phyloP scores from a whole-genome alignment of 2,329 filamentous ascomycete species.

The Neospermospora avenae region DNA sequence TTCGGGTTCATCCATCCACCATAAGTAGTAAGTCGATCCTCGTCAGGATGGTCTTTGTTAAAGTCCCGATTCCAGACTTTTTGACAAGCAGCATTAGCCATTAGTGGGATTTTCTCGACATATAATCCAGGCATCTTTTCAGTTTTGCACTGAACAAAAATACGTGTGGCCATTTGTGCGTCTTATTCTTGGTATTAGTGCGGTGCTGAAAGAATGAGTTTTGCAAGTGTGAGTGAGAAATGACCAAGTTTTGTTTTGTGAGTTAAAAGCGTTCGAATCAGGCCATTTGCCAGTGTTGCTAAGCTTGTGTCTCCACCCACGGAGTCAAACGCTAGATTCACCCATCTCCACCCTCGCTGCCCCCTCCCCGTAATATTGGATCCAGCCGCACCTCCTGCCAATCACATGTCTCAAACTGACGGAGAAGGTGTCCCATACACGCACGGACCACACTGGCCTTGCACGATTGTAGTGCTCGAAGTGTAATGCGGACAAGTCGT shows the following conservation, averaged over 20 bases:
- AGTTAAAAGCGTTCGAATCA: neutral
- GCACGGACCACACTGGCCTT: constrained; percentile 4
- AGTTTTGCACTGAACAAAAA: constrained; percentile 16
- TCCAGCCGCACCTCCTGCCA: neutral
- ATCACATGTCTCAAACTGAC: constrained; percentile 7
- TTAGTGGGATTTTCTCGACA: constrained; percentile 12
- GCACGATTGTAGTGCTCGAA: neutral
- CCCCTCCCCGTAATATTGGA: too few relatives aligned
- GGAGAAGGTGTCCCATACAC: constrained; percentile 6
- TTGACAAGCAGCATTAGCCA: constrained; percentile 16
- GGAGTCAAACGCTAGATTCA: neutral
- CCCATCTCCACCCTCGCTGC: neutral
- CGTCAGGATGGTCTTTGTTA: constrained; percentile 8
- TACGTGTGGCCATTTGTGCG: constrained; percentile 12
- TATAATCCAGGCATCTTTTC: constrained; percentile 15
- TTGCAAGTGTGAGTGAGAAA: neutral
- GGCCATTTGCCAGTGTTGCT: constrained; percentile 3
- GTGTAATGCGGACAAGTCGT: neutral
- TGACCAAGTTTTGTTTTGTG: neutral
- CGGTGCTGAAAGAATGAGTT: constrained; percentile 1
- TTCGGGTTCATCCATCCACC: constrained; percentile 11
- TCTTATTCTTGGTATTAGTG: constrained; percentile 1
- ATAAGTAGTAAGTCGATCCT: constrained; percentile 15
- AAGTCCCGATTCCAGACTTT: constrained; percentile 17
- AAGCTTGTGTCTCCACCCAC: constrained; percentile 4